Percentiles rank a stretch among this genome's conserved stretches.
These are phyloP conservation scores for Amanita pallidorosea DNA, from an alignment of 768 basidiomycete genomes.

Conservation along the genomic window DNA sequence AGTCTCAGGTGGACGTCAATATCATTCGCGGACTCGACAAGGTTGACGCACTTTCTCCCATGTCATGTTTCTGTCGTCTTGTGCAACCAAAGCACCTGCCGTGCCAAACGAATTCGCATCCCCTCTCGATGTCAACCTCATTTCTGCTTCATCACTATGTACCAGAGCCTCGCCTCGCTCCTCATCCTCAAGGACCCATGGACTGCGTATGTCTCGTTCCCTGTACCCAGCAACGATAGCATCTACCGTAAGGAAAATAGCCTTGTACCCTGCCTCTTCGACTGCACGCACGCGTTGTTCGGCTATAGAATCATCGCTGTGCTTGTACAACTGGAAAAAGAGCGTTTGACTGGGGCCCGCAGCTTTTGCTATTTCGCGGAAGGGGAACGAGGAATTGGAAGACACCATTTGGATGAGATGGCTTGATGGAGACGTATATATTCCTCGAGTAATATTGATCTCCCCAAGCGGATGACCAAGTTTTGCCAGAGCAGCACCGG, in stretches of 20 bases:
- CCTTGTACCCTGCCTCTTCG: conserved; percentile 68
- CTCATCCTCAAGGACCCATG: conserved; percentile 46
- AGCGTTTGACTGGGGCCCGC: conserved; percentile 46
- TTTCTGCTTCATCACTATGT: conserved; percentile 23
- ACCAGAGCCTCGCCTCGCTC: conserved; percentile 27
- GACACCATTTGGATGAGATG: conserved; percentile 84
- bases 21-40: neutral
- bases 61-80: conserved; percentile 68
- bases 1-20: conserved; percentile 29
- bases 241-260: conserved; percentile 89
- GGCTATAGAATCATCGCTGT: conserved; percentile 54
- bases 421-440: conserved; percentile 41
- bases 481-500: conserved; percentile 74
- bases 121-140: conserved; percentile 14
- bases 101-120: conserved; percentile 42
- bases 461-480: conserved; percentile 87
- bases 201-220: conserved; percentile 59
- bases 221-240: conserved; percentile 76
- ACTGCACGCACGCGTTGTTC: conserved; percentile 62
- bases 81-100: conserved; percentile 53
- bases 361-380: conserved; percentile 47
- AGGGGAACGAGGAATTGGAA: conserved; percentile 63
- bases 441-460: conserved; percentile 55
- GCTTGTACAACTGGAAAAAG: conserved; percentile 85
- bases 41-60: conserved; percentile 47